These are phyloP conservation scores for Pseudoturritis turrita DNA, from an alignment of 345 rosid species.

Conservation along the genomic window DNA sequence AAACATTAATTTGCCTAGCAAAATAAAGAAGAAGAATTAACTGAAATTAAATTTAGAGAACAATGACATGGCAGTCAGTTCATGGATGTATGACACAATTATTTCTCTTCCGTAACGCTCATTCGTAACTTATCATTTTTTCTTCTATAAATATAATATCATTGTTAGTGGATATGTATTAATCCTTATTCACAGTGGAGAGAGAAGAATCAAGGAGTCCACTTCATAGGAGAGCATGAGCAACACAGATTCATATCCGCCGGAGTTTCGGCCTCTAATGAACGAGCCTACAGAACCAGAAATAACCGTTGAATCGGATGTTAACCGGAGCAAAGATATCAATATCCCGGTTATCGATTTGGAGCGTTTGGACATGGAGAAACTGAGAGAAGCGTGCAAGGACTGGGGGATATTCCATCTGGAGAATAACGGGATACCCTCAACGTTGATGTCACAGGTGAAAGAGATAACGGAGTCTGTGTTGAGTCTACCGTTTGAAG, in stretches of 20 bases:
- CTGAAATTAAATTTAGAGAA: not conserved
- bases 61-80: not conserved
- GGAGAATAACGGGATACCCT: constrained; percentile 51
- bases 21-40: not conserved
- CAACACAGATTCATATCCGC: constrained; percentile 40
- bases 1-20: not conserved
- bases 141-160: not conserved
- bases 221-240: not conserved
- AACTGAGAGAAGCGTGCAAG: constrained; percentile 43
- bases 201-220: not conserved
- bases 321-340: constrained; percentile 26
- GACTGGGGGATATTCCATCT: constrained; percentile 60
- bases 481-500: constrained; percentile 44
- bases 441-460: constrained; percentile 29
- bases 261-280: constrained; percentile 30
- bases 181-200: not conserved
- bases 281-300: not conserved
- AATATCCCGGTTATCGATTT: constrained; percentile 46
- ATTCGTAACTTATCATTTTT: too few relatives aligned
- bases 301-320: not conserved
- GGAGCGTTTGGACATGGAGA: constrained; percentile 27
- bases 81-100: not conserved
- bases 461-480: constrained; percentile 32
- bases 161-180: not conserved
- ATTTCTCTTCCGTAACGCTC: not conserved